Conservation (phyloP, 1,284 basidiomycete species). For the Ganoderma leucocontextum region DNA sequence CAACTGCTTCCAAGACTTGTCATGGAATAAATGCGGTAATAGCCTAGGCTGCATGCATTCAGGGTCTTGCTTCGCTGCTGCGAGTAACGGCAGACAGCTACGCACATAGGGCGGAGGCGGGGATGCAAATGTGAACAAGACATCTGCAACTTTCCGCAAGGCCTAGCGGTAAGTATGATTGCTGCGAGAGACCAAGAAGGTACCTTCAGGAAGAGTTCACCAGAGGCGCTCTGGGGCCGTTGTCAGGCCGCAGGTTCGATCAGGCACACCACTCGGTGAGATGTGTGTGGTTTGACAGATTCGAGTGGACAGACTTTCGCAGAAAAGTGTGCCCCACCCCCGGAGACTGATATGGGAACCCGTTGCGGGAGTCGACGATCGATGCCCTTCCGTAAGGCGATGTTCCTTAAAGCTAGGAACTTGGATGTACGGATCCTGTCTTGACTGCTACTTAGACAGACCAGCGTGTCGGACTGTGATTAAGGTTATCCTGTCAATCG, state of each 20-base stretch:
- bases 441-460: not conserved
- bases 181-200: not conserved
- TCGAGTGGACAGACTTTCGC: conserved; percentile 24
- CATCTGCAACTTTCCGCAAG: not conserved
- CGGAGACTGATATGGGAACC: not conserved
- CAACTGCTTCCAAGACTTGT: not conserved
- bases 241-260: not conserved
- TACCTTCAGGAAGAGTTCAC: not conserved
- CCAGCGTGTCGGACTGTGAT: not conserved
- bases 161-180: not conserved
- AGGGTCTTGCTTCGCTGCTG: not conserved
- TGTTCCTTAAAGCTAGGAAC: conserved; percentile 8
- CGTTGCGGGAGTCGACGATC: conserved; percentile 14
- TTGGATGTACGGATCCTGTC: conserved; percentile 6
- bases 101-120: not conserved
- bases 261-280: conserved; percentile 5
- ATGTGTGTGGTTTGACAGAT: conserved; percentile 26
- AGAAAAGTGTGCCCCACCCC: not conserved
- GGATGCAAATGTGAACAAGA: not conserved
- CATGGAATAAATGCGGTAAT: conserved; percentile 2
- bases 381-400: not conserved
- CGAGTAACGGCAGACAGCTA: not conserved
- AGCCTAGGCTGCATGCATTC: conserved; percentile 2
- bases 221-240: not conserved
- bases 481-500: not conserved